A percentile compares a stretch with the other conserved stretches of the same genome.
Conservation (phyloP, 2,329 filamentous ascomycete genomes). For the Furcasterigmium furcatum region DNA sequence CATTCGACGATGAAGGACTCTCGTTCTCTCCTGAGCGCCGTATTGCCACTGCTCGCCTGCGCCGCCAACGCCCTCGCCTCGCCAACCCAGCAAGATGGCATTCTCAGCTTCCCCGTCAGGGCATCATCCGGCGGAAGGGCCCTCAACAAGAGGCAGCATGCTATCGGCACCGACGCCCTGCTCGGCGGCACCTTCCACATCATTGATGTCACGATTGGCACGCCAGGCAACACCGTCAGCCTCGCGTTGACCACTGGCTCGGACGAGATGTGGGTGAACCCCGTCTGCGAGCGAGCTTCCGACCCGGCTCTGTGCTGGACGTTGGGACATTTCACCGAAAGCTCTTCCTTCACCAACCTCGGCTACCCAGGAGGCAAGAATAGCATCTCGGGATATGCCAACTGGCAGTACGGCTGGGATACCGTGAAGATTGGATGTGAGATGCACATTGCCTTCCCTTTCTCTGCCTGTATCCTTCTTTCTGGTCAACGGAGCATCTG, state of each 20-base stretch:
- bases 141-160: constrained; percentile 20
- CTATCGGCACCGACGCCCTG: constrained; percentile 17
- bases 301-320: constrained; percentile 21
- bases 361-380: too few species aligned
- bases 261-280: constrained; percentile 38
- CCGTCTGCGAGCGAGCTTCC: constrained; percentile 27
- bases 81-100: neutral
- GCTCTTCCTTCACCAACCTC: constrained; percentile 22
- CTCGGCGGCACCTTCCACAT: constrained; percentile 29
- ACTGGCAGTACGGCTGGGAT: constrained; percentile 29
- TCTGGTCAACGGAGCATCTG: too few species aligned
- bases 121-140: neutral
- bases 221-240: constrained; percentile 30
- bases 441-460: too few species aligned
- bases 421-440: constrained; percentile 27
- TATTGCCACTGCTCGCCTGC: too few species aligned
- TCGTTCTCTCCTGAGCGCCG: too few species aligned
- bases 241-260: constrained; percentile 39
- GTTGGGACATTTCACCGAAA: constrained; percentile 25
- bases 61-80: too few species aligned
- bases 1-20: too few species aligned
- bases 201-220: constrained; percentile 32
- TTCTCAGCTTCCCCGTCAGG: neutral
- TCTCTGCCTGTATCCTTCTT: too few species aligned
- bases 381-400: constrained; percentile 25